These are phyloP conservation scores for Styphnolobium japonicum DNA, from an alignment of 306 rosid genomes.

Conservation along the genomic window DNA sequence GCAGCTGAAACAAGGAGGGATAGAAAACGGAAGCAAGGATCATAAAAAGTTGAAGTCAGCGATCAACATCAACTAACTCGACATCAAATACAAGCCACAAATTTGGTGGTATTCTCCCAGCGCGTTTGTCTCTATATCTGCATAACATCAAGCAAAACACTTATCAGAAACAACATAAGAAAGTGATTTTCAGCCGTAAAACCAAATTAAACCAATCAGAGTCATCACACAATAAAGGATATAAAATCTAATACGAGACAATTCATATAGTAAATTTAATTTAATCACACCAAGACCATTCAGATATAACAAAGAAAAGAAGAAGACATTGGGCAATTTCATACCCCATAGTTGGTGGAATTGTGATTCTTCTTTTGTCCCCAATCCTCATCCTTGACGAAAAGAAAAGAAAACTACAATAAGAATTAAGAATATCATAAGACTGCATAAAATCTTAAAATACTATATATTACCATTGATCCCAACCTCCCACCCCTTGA, in stretches of 20 bases:
- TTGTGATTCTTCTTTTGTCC: slow-evolving; percentile 85
- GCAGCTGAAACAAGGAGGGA: neutral
- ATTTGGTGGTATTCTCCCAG: slow-evolving; percentile 66
- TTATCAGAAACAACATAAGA: neutral
- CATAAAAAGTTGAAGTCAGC: slow-evolving; percentile 35
- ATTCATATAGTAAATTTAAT: neutral
- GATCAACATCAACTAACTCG: slow-evolving; percentile 61
- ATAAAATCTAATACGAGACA: neutral
- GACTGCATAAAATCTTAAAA: neutral
- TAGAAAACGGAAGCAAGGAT: neutral
- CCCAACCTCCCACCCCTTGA: slow-evolving; percentile 94
- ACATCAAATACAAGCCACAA: slow-evolving; percentile 92
- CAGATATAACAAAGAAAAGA: neutral
- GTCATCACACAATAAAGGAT: neutral
- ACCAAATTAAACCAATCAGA: neutral
- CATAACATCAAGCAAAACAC: slow-evolving; percentile 6
- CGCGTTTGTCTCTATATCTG: slow-evolving; percentile 69
- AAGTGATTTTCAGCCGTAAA: neutral
- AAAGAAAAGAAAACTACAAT: neutral
- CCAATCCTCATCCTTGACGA: slow-evolving; percentile 88
- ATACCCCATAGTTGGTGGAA: slow-evolving; percentile 99
- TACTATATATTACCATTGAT: slow-evolving; percentile 58
- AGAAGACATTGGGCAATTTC: slow-evolving; percentile 11
- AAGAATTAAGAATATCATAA: slow-evolving; percentile 11
- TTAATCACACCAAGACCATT: neutral